These are phyloP conservation scores for Pythium coloratum DNA, from an alignment of 352 stramenopile genomes.

Conservation along the genomic window DNA sequence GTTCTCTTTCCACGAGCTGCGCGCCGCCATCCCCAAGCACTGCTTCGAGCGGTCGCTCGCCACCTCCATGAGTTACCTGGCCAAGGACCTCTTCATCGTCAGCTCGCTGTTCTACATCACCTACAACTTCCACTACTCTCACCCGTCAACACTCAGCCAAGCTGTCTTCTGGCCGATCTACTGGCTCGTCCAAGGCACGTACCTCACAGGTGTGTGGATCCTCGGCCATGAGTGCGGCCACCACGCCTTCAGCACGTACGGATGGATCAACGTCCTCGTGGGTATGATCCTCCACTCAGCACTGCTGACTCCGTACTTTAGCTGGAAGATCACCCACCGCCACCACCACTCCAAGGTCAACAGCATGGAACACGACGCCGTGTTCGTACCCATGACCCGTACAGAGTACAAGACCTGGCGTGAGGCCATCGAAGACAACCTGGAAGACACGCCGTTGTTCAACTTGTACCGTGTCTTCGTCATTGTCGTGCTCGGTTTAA, in stretches of 20 bases:
- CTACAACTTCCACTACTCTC: conserved; percentile 60
- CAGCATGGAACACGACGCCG: conserved; percentile 95
- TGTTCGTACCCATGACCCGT: conserved; percentile 92
- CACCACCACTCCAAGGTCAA: conserved; percentile 96
- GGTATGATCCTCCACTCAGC: conserved; percentile 96
- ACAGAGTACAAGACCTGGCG: conserved; percentile 56
- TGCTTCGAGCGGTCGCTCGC: conserved; percentile 96
- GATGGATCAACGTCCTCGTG: conserved; percentile 95
- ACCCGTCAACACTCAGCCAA: conserved; percentile 39
- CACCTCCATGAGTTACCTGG: conserved; percentile 90
- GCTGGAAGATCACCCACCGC: conserved; percentile 95
- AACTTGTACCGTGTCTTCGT: conserved; percentile 94
- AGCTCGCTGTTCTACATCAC: conserved; percentile 88
- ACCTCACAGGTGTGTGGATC: conserved; percentile 97
- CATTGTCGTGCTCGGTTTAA: conserved; percentile 94
- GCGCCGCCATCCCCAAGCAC: conserved; percentile 90
- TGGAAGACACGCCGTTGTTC: conserved; percentile 94
- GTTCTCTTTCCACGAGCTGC: conserved; percentile 89
- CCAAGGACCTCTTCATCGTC: conserved; percentile 91
- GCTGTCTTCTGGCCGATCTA: conserved; percentile 88
- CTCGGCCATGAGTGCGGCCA: too few species aligned
- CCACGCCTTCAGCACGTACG: conserved; percentile 92
- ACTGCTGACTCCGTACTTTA: conserved; percentile 98
- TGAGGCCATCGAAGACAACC: conserved; percentile 44
- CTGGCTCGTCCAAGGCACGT: conserved; percentile 96